Evolutionary conservation across 2,329 filamentous ascomycete species (phyloP).

Genomic region (Diaporthe humulicola): DNA sequence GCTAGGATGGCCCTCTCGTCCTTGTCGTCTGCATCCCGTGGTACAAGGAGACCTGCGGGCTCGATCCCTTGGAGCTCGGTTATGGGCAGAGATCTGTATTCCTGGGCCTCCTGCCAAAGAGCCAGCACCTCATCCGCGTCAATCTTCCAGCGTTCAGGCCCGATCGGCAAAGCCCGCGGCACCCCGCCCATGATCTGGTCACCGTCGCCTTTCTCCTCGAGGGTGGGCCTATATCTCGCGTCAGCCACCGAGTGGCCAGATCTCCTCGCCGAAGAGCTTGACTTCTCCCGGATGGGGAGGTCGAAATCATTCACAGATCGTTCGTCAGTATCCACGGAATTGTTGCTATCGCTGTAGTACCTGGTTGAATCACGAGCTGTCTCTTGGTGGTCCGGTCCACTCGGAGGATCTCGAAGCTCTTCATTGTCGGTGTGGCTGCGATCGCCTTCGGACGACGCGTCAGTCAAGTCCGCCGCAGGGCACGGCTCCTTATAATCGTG

Average conservation of each 20-base stretch:
- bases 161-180: fast-evolving
- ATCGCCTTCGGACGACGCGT: not conserved
- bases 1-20: not conserved
- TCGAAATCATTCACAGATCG: not conserved
- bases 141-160: not conserved
- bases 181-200: not conserved
- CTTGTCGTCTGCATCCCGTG: too few relatives aligned
- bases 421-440: not conserved
- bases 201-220: not conserved
- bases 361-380: too few relatives aligned
- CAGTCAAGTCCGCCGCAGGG: not conserved
- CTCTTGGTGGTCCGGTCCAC: not conserved
- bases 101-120: not conserved
- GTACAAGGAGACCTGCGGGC: not conserved
- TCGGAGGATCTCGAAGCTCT: not conserved
- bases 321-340: not conserved
- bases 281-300: not conserved
- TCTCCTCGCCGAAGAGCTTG: not conserved
- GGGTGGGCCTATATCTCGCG: not conserved
- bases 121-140: not conserved
- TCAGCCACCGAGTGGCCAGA: not conserved
- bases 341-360: too few relatives aligned
- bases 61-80: not conserved
- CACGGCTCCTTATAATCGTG: not conserved
- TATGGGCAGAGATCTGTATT: not conserved